These are phyloP conservation scores for Sechiopsis laciniata DNA, from an alignment of 306 rosid species.

Conservation along the genomic window DNA sequence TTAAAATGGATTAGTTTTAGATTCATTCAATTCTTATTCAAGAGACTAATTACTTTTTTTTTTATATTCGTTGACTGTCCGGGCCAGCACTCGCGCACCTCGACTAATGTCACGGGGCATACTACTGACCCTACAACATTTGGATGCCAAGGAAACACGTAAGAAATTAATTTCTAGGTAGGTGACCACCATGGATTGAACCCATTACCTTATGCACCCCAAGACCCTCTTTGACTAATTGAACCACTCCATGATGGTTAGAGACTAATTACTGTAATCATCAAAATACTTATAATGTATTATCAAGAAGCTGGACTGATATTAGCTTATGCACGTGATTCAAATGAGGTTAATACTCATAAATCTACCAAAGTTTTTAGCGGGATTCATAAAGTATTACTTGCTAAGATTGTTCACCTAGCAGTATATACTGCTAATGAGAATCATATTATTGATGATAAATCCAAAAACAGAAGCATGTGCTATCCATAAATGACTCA, in stretches of 20 bases:
- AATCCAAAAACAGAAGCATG: background rate
- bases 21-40: background rate
- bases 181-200: too few relatives aligned
- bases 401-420: background rate
- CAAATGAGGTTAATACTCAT: background rate
- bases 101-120: too few relatives aligned
- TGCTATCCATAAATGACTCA: background rate
- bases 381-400: background rate
- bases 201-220: too few relatives aligned
- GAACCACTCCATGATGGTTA: too few relatives aligned
- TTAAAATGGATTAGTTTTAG: background rate
- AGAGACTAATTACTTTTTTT: background rate
- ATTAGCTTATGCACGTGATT: background rate
- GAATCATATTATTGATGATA: background rate
- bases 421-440: background rate
- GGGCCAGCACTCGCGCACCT: too few relatives aligned
- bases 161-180: too few relatives aligned
- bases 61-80: too few relatives aligned
- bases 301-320: conserved; percentile 7
- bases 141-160: too few relatives aligned
- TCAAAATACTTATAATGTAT: background rate
- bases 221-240: too few relatives aligned
- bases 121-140: too few relatives aligned
- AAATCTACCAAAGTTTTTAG: background rate
- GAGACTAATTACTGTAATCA: background rate